Base-by-base conservation (phyloP, 2,329 filamentous ascomycete genomes). In the Dothistroma septosporum region DNA sequence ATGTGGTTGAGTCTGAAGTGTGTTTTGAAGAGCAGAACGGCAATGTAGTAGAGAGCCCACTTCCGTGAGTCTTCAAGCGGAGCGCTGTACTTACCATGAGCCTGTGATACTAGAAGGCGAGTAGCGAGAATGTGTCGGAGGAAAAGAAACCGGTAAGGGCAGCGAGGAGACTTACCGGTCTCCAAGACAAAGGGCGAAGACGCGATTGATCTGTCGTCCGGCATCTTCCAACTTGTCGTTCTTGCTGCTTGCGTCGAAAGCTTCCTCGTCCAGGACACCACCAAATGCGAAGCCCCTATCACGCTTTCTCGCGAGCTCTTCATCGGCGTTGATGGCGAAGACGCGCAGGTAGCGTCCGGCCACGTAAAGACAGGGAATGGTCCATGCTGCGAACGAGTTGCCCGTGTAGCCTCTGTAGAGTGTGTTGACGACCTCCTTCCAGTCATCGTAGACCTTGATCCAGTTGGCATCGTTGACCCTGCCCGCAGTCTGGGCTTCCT, bases 31-130 rank as follows among this genome's bases (percentile, higher is more conserved):
- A 97, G 82, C 8, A 99, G 83, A 73, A 96, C 97, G 71, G 92
- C 91, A 66, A 93, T 88, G 75, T 92, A 92, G 79, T 99, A 99
- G 53, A 96, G 90, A 7, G 91, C 95, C 94, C 94, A 99, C 84
- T 97, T 99, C 58, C 94, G 87, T 9, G 93, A 97, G 70, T 96
- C 89, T 71, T 92, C 87, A 49, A 97, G 80, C 14, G 89, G 87
- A 62, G 90, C 89, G 76, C 91, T 93, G 70, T 57, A 58, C 52
- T 53, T 62, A 61, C 62, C 68, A 66, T 69, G 63, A 70, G 66
- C 62, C 50, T 63, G 48, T 60, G 63, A 53, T 56, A 60, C 61
- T 44, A 52, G 21, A 58, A 53, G 49, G 28, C 28, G 47, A 28
- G 47, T 35, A 49, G 33, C 48, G 22, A 53, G 47, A 14, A 41